A percentile compares a stretch with the other conserved stretches of the same genome.
These are phyloP conservation scores for Lactarius psammicola DNA, from an alignment of 768 basidiomycete species.

Conservation along the genomic window DNA sequence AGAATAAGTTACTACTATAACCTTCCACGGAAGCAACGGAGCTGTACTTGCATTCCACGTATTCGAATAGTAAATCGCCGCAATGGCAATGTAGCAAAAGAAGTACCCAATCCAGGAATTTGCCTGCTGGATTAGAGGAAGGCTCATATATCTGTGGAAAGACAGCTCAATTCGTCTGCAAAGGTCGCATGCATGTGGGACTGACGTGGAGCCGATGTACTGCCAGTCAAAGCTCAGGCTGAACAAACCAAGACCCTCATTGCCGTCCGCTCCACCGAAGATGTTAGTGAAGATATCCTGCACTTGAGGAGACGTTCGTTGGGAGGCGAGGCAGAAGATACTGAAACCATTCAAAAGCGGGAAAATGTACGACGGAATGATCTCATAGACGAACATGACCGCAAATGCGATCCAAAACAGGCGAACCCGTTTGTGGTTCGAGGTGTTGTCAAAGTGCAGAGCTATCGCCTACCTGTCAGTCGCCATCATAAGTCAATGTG, in stretches of 20 bases:
- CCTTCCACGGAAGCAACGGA: constrained; percentile 33
- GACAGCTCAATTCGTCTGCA: background rate
- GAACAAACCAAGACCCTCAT: constrained; percentile 64
- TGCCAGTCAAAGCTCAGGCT: constrained; percentile 70
- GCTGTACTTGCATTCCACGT: constrained; percentile 49
- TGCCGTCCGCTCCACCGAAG: constrained; percentile 65
- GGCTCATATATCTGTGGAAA: constrained; percentile 43
- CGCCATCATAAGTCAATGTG: background rate
- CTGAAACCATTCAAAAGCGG: constrained; percentile 61
- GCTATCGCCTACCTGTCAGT: constrained; percentile 41
- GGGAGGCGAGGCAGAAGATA: constrained; percentile 59
- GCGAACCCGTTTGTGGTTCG: constrained; percentile 49
- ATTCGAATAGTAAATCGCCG: constrained; percentile 62
- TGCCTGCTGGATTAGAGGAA: constrained; percentile 55
- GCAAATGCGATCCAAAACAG: constrained; percentile 52
- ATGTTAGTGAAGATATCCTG: constrained; percentile 56
- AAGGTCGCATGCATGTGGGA: background rate
- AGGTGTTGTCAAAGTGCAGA: constrained; percentile 47
- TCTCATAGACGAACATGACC: constrained; percentile 53
- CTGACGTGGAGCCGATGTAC: constrained; percentile 49
- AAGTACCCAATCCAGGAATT: constrained; percentile 57
- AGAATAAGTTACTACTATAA: constrained; percentile 17
- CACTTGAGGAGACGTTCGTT: constrained; percentile 43
- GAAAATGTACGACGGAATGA: constrained; percentile 58
- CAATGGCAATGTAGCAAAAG: constrained; percentile 52